These are phyloP conservation scores for Eutrema japonicum DNA, from an alignment of 345 rosid species.

Conservation along the genomic window DNA sequence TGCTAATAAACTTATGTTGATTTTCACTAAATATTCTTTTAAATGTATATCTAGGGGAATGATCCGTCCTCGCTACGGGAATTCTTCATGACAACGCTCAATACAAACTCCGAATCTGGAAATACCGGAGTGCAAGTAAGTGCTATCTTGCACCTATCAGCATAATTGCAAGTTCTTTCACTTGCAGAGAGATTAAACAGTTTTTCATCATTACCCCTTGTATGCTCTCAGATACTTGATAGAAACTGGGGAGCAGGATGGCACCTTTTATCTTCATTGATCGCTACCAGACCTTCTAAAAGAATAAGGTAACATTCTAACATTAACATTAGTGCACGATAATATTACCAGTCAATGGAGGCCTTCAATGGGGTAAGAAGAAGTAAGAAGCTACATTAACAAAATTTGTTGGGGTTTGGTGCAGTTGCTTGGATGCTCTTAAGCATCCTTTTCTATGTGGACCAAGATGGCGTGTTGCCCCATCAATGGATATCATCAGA, in stretches of 20 bases:
- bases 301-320: slow-evolving; percentile 66
- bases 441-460: slow-evolving; percentile 96
- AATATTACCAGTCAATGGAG: not conserved
- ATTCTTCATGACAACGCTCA: slow-evolving; percentile 66
- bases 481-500: slow-evolving; percentile 85
- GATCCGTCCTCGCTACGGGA: slow-evolving; percentile 93
- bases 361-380: too few species aligned
- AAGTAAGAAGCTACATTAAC: slow-evolving; percentile 4
- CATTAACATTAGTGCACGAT: not conserved
- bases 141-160: slow-evolving; percentile 5
- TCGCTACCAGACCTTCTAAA: slow-evolving; percentile 74
- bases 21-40: not conserved
- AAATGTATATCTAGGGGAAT: slow-evolving; percentile 62
- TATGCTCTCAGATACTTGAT: slow-evolving; percentile 77
- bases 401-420: slow-evolving; percentile 22
- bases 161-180: not conserved
- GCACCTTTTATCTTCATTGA: slow-evolving; percentile 84
- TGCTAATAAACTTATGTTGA: not conserved
- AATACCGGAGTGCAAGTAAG: slow-evolving; percentile 83
- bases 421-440: slow-evolving; percentile 85
- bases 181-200: slow-evolving; percentile 3
- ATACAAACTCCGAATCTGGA: slow-evolving; percentile 67
- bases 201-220: slow-evolving; percentile 17
- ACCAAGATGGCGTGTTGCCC: slow-evolving; percentile 90
- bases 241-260: slow-evolving; percentile 97